These are phyloP conservation scores for Marsdenia floribunda DNA, from an alignment of 257 asterid species.

Conservation along the genomic window DNA sequence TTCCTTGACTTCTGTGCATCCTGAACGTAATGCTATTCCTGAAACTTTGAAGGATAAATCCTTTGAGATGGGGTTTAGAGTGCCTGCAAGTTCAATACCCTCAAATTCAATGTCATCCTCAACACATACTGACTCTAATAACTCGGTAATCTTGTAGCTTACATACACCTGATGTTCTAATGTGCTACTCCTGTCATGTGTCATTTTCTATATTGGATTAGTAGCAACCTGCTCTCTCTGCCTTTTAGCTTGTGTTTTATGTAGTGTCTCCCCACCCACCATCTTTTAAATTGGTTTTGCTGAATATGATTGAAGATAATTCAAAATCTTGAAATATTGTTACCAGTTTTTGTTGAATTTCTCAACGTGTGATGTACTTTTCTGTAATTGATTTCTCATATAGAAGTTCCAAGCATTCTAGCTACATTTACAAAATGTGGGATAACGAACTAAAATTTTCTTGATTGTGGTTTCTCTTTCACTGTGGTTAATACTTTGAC, in stretches of 20 bases:
- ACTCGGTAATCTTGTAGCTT: conserved; percentile 31
- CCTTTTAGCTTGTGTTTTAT: neutral
- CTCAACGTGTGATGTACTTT: neutral
- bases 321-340: neutral
- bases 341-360: neutral
- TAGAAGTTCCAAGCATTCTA: neutral
- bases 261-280: neutral
- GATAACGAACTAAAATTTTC: neutral
- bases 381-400: neutral
- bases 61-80: conserved; percentile 49
- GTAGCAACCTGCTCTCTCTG: neutral
- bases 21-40: conserved; percentile 40
- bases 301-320: neutral
- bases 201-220: neutral
- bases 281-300: neutral
- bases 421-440: neutral
- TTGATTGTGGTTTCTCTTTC: neutral
- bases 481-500: neutral
- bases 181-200: conserved; percentile 1
- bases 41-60: conserved; percentile 58
- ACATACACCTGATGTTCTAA: conserved; percentile 8
- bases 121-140: conserved; percentile 39
- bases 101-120: conserved; percentile 34
- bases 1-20: conserved; percentile 34
- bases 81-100: conserved; percentile 34